Evolutionary conservation across 805 yeast genomes (phyloP).

Genomic region (Sugiyamaella mastotermitis): DNA sequence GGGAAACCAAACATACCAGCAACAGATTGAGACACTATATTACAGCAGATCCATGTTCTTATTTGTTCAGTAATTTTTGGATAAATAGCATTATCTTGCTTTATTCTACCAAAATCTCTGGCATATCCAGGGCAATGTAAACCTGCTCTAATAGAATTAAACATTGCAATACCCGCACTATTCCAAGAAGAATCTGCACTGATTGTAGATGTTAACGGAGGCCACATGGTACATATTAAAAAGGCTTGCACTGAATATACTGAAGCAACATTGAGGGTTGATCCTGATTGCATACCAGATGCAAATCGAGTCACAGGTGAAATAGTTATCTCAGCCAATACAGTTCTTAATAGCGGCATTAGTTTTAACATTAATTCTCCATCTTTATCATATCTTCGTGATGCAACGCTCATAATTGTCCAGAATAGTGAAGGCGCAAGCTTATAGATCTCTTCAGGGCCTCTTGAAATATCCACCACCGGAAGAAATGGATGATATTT

Average conservation of each 20-base stretch:
- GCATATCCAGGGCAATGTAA: slow-evolving; percentile 73
- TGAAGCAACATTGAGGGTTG: slow-evolving; percentile 79
- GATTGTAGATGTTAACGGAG: slow-evolving; percentile 87
- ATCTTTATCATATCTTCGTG: slow-evolving; percentile 50
- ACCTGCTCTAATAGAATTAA: slow-evolving; percentile 89
- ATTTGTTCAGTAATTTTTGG: slow-evolving; percentile 61
- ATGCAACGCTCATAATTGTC: slow-evolving; percentile 83
- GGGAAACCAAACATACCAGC: slow-evolving; percentile 95
- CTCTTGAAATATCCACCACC: slow-evolving; percentile 72
- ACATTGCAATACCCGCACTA: slow-evolving; percentile 86
- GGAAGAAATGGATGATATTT: slow-evolving; percentile 83
- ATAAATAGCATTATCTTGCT: slow-evolving; percentile 33
- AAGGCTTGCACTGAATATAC: slow-evolving; percentile 95
- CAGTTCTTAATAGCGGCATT: slow-evolving; percentile 65
- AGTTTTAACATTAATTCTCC: slow-evolving; percentile 49
- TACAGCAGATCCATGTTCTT: slow-evolving; percentile 91
- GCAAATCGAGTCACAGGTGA: slow-evolving; percentile 78
- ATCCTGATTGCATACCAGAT: slow-evolving; percentile 43
- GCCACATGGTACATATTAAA: slow-evolving; percentile 86
- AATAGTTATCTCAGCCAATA: slow-evolving; percentile 81
- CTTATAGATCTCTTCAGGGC: slow-evolving; percentile 74
- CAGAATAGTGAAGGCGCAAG: slow-evolving; percentile 88
- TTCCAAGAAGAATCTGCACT: slow-evolving; percentile 97
- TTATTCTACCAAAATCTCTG: slow-evolving; percentile 42
- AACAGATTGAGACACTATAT: slow-evolving; percentile 80